phyloP scores from a whole-genome alignment of 805 yeast genomes.

The Pichia ethanolica region DNA sequence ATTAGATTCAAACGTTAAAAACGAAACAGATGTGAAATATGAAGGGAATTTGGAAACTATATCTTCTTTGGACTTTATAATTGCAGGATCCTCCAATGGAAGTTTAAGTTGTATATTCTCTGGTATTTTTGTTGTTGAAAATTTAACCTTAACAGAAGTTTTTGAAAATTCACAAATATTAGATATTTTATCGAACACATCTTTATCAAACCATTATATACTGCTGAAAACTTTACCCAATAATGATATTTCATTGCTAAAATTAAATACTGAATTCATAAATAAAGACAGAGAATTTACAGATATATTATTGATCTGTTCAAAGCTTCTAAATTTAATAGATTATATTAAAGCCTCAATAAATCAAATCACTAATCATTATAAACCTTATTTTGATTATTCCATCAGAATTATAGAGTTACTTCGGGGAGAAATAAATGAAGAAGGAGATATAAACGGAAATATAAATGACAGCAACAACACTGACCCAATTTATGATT shows the following conservation, averaged over 20 bases:
- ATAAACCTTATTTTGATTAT: constrained; percentile 33
- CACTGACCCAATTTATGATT: constrained; percentile 30
- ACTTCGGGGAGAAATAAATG: constrained; percentile 30
- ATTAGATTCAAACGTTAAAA: background rate
- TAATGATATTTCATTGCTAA: constrained; percentile 15
- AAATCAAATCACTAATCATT: constrained; percentile 23
- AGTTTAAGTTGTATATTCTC: constrained; percentile 22
- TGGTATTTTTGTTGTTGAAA: constrained; percentile 28
- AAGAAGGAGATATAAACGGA: constrained; percentile 11
- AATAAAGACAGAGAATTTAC: constrained; percentile 24
- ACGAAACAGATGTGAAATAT: constrained; percentile 15
- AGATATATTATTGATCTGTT: constrained; percentile 28
- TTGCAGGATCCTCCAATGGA: constrained; percentile 22
- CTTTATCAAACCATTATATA: constrained; percentile 21
- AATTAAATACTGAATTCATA: constrained; percentile 22
- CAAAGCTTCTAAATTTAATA: constrained; percentile 29
- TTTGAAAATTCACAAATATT: background rate
- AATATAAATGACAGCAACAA: constrained; percentile 4
- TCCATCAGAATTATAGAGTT: constrained; percentile 29
- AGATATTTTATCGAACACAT: background rate
- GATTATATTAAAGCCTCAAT: constrained; percentile 30
- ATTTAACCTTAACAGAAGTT: constrained; percentile 6
- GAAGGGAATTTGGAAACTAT: constrained; percentile 17
- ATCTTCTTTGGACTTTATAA: constrained; percentile 23
- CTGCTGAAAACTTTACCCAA: constrained; percentile 15